These are phyloP conservation scores for Aspergillus bertholletiae DNA, from an alignment of 495 filamentous ascomycete species.

Conservation along the genomic window DNA sequence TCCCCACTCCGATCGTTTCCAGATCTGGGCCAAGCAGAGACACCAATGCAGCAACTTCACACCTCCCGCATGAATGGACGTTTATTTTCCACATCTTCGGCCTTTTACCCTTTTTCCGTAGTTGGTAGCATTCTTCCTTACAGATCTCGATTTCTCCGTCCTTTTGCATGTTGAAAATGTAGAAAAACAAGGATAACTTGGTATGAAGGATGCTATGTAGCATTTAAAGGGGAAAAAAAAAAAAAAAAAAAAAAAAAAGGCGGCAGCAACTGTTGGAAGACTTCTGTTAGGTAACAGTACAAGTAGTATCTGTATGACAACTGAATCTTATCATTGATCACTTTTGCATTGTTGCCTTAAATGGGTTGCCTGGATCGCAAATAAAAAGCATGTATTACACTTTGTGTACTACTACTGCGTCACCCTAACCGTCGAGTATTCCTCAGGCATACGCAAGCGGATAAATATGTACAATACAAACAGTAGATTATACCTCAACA, in stretches of 20 bases:
- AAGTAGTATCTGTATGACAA: background rate
- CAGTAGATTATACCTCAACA: no score
- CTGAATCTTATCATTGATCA: constrained; percentile 1
- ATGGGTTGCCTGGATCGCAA: constrained; percentile 6
- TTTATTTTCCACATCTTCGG: no score
- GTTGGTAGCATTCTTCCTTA: background rate
- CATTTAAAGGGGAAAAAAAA: background rate
- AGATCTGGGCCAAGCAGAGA: constrained; percentile 18
- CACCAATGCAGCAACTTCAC: background rate
- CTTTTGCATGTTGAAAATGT: no score
- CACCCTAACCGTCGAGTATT: no score
- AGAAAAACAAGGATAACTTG: no score
- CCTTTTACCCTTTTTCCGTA: background rate
- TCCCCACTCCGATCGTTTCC: constrained; percentile 21
- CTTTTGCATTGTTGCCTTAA: constrained; percentile 3
- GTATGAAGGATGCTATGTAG: no score
- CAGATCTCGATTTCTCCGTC: no score
- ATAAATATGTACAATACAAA: no score
- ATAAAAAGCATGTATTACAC: background rate
- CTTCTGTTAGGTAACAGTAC: no score
- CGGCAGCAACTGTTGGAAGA: background rate
- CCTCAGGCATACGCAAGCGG: no score
- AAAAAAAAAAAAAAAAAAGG: background rate
- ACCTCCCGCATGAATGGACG: background rate
- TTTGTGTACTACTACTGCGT: no score